Conservation (phyloP, 805 yeast species). For the Wickerhamiella australiensis region DNA sequence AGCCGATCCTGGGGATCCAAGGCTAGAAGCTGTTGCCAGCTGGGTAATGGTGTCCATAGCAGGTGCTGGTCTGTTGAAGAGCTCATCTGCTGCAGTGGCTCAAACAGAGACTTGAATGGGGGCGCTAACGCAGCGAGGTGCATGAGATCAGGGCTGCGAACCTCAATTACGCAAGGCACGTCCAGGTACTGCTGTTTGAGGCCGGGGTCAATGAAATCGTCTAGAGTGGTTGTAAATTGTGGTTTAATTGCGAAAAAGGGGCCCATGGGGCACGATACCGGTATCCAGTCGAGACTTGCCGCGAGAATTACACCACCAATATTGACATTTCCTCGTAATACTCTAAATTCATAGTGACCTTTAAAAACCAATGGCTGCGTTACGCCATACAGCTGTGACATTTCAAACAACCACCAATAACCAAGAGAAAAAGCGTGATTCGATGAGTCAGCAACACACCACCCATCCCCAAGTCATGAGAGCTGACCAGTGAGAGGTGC, state of each 20-base stretch:
- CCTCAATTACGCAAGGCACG: constrained; percentile 3
- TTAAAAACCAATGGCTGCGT: constrained; percentile 20
- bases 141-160: constrained; percentile 4
- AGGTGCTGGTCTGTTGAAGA: not conserved
- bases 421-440: not conserved
- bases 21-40: not conserved
- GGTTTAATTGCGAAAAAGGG: constrained; percentile 20
- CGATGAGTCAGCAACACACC: constrained; percentile 6
- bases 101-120: constrained; percentile 22
- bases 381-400: constrained; percentile 9
- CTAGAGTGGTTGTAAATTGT: constrained; percentile 6
- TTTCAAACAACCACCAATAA: no score
- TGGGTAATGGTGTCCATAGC: constrained; percentile 5
- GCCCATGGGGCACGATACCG: constrained; percentile 17
- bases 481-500: constrained; percentile 1
- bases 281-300: constrained; percentile 8
- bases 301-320: constrained; percentile 22
- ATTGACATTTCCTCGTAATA: constrained; percentile 25
- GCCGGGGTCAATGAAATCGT: not conserved
- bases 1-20: constrained; percentile 16
- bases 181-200: not conserved
- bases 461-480: not conserved
- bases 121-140: constrained; percentile 21
- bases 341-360: constrained; percentile 25
- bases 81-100: constrained; percentile 6